Percentiles rank a stretch among this genome's conserved stretches.
These are phyloP conservation scores for Lipomyces chichibuensis DNA, from an alignment of 805 yeast species.

Conservation along the genomic window DNA sequence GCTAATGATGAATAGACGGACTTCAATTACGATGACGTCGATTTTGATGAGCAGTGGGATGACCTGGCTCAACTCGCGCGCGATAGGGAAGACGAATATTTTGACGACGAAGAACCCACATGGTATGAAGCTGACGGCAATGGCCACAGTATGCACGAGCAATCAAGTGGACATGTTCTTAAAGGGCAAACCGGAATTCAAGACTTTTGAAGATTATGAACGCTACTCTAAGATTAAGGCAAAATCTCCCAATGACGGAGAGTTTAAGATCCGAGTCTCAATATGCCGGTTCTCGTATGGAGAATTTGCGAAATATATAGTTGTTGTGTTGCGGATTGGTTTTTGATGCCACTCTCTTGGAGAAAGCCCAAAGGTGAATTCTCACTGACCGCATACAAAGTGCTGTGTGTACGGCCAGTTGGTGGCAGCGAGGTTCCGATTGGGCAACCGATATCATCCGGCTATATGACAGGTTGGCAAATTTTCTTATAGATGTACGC, in stretches of 20 bases:
- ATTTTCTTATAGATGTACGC: too few species aligned
- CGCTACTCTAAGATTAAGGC: not conserved
- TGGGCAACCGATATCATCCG: too few species aligned
- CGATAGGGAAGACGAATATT: conserved; percentile 28
- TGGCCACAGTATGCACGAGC: not conserved
- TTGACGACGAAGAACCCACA: conserved; percentile 29
- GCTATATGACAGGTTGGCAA: too few species aligned
- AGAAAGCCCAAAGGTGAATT: too few species aligned
- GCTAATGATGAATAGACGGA: conserved; percentile 19
- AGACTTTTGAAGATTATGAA: conserved; percentile 17
- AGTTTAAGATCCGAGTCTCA: too few species aligned
- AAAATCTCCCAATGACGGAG: not conserved
- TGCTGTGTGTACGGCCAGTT: too few species aligned
- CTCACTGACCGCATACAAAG: too few species aligned
- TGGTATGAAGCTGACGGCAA: conserved; percentile 13
- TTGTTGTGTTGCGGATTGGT: too few species aligned
- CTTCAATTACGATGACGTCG: conserved; percentile 29
- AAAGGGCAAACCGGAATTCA: conserved; percentile 31
- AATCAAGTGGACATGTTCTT: not conserved
- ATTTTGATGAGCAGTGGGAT: conserved; percentile 29
- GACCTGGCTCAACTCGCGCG: conserved; percentile 24
- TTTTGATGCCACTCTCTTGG: too few species aligned
- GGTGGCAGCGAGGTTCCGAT: too few species aligned
- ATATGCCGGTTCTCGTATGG: too few species aligned
- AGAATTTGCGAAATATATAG: too few species aligned